A percentile compares a stretch with the other conserved stretches of the same genome.
Conservation (phyloP, 768 basidiomycete species). For the Mycena rosella region DNA sequence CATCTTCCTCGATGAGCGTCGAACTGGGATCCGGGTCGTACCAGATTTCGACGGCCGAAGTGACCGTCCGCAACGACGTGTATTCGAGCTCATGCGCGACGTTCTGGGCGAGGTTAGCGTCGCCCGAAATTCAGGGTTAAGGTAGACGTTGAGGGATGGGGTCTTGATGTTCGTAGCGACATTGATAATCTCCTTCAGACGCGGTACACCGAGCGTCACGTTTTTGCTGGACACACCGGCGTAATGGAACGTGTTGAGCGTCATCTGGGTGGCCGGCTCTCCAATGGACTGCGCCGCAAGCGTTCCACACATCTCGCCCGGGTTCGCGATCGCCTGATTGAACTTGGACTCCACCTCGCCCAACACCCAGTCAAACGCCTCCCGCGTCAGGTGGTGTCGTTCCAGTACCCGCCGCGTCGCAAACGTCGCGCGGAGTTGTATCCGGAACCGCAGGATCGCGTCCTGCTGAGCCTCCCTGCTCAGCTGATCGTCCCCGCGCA, state of each 20-base stretch:
- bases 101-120: conserved; percentile 78
- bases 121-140: conserved; percentile 78
- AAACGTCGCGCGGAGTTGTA: conserved; percentile 92
- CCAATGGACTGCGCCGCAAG: conserved; percentile 98
- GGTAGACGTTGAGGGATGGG: conserved; percentile 93
- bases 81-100: conserved; percentile 95
- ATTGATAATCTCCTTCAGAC: conserved; percentile 99
- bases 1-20: conserved; percentile 97
- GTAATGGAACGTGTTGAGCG: conserved; percentile 99
- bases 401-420: conserved; percentile 91
- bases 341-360: conserved; percentile 97
- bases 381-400: conserved; percentile 86
- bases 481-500: conserved; percentile 87
- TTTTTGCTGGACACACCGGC: conserved; percentile 99
- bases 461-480: conserved; percentile 87
- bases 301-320: conserved; percentile 99
- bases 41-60: conserved; percentile 96
- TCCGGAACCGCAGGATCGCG: conserved; percentile 91
- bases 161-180: conserved; percentile 99
- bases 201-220: conserved; percentile 99
- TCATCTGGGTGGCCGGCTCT: conserved; percentile 99
- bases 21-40: conserved; percentile 94
- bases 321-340: conserved; percentile 91
- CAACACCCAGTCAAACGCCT: conserved; percentile 98
- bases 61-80: conserved; percentile 94